These are phyloP conservation scores for Hypoxylon sp. DNA, from an alignment of 2,329 filamentous ascomycete species.

Conservation along the genomic window DNA sequence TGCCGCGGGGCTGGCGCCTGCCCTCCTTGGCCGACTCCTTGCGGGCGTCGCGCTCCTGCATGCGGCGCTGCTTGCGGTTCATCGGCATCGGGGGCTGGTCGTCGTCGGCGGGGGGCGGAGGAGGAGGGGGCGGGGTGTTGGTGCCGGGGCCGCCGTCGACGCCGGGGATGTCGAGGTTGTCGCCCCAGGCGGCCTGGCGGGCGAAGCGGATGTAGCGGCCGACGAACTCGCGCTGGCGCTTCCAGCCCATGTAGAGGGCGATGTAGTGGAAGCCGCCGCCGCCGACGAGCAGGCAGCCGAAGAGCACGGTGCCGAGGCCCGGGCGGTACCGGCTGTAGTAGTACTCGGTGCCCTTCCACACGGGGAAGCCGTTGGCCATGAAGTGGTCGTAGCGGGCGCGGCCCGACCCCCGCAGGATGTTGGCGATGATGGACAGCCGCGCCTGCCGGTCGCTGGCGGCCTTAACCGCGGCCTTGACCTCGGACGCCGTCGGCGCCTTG, in stretches of 20 bases:
- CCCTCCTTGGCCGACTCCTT: slow-evolving; percentile 70
- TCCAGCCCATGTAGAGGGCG: slow-evolving; percentile 85
- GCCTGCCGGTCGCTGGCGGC: slow-evolving; percentile 83
- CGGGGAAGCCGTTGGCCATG: slow-evolving; percentile 88
- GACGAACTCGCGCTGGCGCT: slow-evolving; percentile 89
- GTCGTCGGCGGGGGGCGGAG: slow-evolving; percentile 57
- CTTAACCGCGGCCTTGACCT: slow-evolving; percentile 82
- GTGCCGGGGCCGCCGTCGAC: slow-evolving; percentile 58
- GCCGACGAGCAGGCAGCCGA: slow-evolving; percentile 81
- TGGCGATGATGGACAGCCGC: slow-evolving; percentile 82
- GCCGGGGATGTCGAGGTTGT: slow-evolving; percentile 76
- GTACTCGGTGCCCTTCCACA: slow-evolving; percentile 97
- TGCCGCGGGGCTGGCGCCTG: slow-evolving; percentile 50
- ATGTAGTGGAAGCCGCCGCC: slow-evolving; percentile 90
- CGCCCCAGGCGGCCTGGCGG: slow-evolving; percentile 87
- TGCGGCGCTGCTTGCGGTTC: slow-evolving; percentile 86
- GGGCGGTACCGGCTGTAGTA: slow-evolving; percentile 96
- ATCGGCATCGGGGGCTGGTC: slow-evolving; percentile 63
- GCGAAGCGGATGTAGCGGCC: slow-evolving; percentile 92
- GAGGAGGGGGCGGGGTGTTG: slow-evolving; percentile 54
- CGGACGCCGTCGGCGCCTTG: slow-evolving; percentile 75
- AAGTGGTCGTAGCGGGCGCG: slow-evolving; percentile 96
- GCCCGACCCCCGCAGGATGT: slow-evolving; percentile 81
- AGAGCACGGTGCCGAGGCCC: slow-evolving; percentile 82
- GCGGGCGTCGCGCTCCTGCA: slow-evolving; percentile 85